These are phyloP conservation scores for Monilinia laxa DNA, from an alignment of 2,329 filamentous ascomycete genomes.

Conservation along the genomic window DNA sequence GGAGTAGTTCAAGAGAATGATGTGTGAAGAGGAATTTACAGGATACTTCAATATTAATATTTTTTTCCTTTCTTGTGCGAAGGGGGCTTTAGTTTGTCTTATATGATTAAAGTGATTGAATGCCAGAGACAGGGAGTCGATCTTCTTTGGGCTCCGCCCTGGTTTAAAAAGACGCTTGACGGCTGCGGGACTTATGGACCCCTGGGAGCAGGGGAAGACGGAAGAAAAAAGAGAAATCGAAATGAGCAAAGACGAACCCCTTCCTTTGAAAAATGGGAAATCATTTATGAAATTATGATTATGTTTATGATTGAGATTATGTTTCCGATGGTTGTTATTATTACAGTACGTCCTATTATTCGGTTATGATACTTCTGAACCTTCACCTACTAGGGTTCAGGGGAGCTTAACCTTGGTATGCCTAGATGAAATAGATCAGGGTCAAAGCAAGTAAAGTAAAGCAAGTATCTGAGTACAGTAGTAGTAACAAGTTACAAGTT, in stretches of 20 bases:
- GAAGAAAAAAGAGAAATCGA: constrained; percentile 36
- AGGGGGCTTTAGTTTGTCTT: constrained; percentile 37
- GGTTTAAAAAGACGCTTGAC: constrained; percentile 27
- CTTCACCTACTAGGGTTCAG: constrained; percentile 13
- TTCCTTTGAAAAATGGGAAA: constrained; percentile 18
- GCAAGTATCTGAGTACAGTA: too few relatives aligned
- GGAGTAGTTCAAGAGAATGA: constrained; percentile 18
- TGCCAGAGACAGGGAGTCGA: constrained; percentile 34
- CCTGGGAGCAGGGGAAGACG: constrained; percentile 35
- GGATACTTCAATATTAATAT: constrained; percentile 27
- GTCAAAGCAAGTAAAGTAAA: constrained; percentile 20
- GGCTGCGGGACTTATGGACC: constrained; percentile 29
- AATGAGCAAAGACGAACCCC: constrained; percentile 32
- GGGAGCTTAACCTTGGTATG: constrained; percentile 20
- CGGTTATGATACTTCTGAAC: constrained; percentile 13
- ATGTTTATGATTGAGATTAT: constrained; percentile 12
- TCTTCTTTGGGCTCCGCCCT: constrained; percentile 31
- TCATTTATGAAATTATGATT: constrained; percentile 23
- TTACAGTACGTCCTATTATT: neutral
- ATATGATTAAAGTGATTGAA: constrained; percentile 36
- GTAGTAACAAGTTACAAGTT: neutral
- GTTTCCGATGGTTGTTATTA: constrained; percentile 9
- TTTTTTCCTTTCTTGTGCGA: constrained; percentile 26
- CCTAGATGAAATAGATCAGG: constrained; percentile 7
- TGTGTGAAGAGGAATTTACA: constrained; percentile 25